Evolutionary conservation across 257 asterid genomes (phyloP), one percentile per base, ranked within the genome.

Genomic region (Solanum clarkiae): DNA sequence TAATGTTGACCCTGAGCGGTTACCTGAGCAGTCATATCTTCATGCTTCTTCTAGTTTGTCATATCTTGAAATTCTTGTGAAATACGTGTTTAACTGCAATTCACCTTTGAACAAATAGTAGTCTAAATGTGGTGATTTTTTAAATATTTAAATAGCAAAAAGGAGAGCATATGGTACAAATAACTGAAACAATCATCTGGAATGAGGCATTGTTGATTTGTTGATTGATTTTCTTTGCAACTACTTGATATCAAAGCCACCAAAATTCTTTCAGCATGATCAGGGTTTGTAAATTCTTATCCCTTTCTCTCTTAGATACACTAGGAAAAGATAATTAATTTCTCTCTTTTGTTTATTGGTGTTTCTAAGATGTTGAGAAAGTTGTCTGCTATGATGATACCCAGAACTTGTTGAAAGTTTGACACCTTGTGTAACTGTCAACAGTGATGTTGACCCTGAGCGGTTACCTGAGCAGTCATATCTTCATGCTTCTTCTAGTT

Each of bases 1-100:
- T 63, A 51, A 8, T 82, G 90, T 88, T 85, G 86, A 80, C 63
- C 80, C 90, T 88, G 88, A 85, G 90, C 85, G 88, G 90, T 88
- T 88, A 88, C 69, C 90, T 83, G 86, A 88, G 86, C 90, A 88
- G 74, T 79, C 82, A n/a, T 47, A 62, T 20, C 8, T 65, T 51
- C 16, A 71, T 36, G 47, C 40, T 72, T 77, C 47, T 51, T 77
- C 63, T 77, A 47, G 82, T 77, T 12, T 12, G 6, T 51, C 40
- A 77, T 51, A 71, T 70, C 53, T 51, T 77, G 47, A 53, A 77
- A 26, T 14, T 15, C 60, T 77, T 51, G 26, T 77, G 82, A 49
- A 47, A 49, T 75, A 8, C n/a, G 24, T 22, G 42, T n/a, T 74
- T 10, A 74, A 47, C 55, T 74, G 81, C 81, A 74, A 7, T 45